phyloP scores from a whole-genome alignment of 139 green algal genomes.

The Chlamydomonas incerta region DNA sequence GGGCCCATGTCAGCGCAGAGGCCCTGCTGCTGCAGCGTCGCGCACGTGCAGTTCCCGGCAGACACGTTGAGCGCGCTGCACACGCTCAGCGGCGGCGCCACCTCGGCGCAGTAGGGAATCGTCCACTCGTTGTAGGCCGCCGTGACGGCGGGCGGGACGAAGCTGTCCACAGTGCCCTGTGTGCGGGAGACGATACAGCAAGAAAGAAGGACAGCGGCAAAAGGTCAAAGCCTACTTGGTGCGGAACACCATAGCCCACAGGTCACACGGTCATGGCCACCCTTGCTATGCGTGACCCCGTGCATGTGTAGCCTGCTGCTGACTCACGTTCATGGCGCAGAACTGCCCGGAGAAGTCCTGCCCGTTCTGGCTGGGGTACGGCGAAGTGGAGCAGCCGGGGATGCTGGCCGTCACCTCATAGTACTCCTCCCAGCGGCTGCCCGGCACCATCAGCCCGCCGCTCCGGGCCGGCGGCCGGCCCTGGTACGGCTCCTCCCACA shows the following conservation, averaged over 20 bases:
- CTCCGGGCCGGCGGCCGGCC: no score
- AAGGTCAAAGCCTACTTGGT: no score
- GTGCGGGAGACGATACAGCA: neutral
- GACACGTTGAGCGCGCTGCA: neutral
- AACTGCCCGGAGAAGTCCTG: neutral
- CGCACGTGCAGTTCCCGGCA: neutral
- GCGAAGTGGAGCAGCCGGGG: neutral
- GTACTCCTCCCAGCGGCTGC: no score
- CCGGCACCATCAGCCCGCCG: no score
- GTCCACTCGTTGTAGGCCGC: neutral
- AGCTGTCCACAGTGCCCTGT: neutral
- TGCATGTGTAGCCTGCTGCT: no score
- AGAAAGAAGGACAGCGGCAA: no score
- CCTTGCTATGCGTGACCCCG: no score
- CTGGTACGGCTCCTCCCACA: neutral
- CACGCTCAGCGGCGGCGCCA: neutral
- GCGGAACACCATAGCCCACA: no score
- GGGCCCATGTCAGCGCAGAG: neutral
- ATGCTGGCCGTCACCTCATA: neutral
- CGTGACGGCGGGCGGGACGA: neutral
- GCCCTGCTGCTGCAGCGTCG: neutral
- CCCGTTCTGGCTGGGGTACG: neutral
- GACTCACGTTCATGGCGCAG: slow-evolving; percentile 4
- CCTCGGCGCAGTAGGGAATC: neutral
- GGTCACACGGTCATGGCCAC: no score